Evolutionary conservation across 179 eudicot genomes (phyloP).

Genomic region (Silene coronaria): DNA sequence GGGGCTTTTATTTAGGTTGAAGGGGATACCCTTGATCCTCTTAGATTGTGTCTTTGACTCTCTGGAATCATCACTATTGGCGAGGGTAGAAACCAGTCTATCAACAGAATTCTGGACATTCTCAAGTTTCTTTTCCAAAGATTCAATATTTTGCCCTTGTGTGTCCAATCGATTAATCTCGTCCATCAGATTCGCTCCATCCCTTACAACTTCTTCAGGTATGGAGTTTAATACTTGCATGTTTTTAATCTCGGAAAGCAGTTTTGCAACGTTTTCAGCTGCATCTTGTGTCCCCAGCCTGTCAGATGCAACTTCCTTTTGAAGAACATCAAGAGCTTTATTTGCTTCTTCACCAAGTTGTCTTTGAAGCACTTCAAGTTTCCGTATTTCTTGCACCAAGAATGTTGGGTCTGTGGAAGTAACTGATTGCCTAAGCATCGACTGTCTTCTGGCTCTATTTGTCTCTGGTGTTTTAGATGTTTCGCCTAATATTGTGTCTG

Average conservation of each 20-base stretch:
- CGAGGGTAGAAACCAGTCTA: slow-evolving; percentile 48
- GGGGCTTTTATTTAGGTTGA: slow-evolving; percentile 52
- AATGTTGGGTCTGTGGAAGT: slow-evolving; percentile 57
- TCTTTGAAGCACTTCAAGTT: slow-evolving; percentile 80
- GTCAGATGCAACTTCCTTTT: slow-evolving; percentile 72
- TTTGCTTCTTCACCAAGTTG: slow-evolving; percentile 96
- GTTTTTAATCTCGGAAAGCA: slow-evolving; percentile 71
- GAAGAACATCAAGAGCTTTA: slow-evolving; percentile 80
- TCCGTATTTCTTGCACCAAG: slow-evolving; percentile 75
- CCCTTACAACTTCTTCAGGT: slow-evolving; percentile 45
- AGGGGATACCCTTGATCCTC: slow-evolving; percentile 59
- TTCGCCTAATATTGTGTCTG: slow-evolving; percentile 21
- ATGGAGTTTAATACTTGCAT: slow-evolving; percentile 46
- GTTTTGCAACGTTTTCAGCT: slow-evolving; percentile 69
- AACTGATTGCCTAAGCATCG: slow-evolving; percentile 53
- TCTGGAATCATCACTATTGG: slow-evolving; percentile 42
- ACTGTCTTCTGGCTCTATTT: slow-evolving; percentile 41
- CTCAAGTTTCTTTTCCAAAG: slow-evolving; percentile 85
- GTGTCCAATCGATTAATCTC: slow-evolving; percentile 66
- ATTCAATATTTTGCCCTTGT: slow-evolving; percentile 58
- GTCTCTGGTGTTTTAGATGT: slow-evolving; percentile 29
- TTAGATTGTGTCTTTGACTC: slow-evolving; percentile 44
- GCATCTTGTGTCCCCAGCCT: slow-evolving; percentile 67
- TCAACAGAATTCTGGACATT: slow-evolving; percentile 79
- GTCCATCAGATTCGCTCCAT: slow-evolving; percentile 64